A percentile compares a stretch with the other conserved stretches of the same genome.
These are phyloP conservation scores for Coemansia sp. DNA, from an alignment of 192 early-diverging fungal genomes.

Conservation along the genomic window DNA sequence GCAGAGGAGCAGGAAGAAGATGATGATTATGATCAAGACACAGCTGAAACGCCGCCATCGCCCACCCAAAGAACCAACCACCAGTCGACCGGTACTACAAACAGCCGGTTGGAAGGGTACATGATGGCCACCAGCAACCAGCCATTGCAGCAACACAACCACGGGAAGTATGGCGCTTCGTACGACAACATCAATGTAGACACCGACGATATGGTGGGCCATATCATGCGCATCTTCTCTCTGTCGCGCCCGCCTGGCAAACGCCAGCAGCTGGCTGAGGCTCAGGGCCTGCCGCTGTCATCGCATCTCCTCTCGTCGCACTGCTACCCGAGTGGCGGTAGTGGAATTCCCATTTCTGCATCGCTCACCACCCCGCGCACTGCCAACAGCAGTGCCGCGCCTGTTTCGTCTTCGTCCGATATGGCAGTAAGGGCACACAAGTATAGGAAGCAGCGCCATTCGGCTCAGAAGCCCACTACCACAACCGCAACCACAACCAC, in stretches of 20 bases:
- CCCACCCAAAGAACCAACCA: neutral
- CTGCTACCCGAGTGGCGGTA: neutral
- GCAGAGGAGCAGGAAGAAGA: neutral
- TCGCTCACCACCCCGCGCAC: neutral
- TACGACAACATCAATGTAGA: neutral
- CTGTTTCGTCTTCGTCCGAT: neutral
- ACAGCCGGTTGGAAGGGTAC: neutral
- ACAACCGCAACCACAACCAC: too few relatives aligned
- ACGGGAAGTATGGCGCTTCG: neutral
- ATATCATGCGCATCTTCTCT: slow-evolving; percentile 40
- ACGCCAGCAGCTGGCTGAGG: slow-evolving; percentile 44
- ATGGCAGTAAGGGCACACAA: neutral
- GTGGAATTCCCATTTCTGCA: neutral
- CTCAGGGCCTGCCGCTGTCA: slow-evolving; percentile 46
- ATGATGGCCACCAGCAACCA: neutral
- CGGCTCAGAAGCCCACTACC: too few relatives aligned
- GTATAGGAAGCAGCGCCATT: neutral
- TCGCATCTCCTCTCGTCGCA: slow-evolving; percentile 27
- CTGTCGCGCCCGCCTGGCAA: slow-evolving; percentile 25
- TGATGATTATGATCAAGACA: too few relatives aligned
- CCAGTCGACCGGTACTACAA: neutral
- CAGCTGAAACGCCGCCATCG: too few relatives aligned
- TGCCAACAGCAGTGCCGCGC: neutral
- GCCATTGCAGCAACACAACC: neutral
- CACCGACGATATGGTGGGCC: slow-evolving; percentile 22